phyloP scores from a whole-genome alignment of 148 eudicot species.

The Cornus kousa region DNA sequence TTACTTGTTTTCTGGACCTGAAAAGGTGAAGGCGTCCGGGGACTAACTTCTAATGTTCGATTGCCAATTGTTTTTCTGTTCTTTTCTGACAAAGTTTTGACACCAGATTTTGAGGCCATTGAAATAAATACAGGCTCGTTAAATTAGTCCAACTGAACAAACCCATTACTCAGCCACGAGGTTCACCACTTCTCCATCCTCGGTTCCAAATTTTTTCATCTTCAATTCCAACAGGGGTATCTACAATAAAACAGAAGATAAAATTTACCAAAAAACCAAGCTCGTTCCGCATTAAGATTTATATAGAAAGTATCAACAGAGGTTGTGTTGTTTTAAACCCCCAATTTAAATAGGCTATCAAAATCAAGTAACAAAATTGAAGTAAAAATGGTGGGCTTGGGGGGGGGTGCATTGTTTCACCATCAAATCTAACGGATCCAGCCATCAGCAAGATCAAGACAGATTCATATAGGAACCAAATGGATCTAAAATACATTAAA shows the following conservation, averaged over 20 bases:
- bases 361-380: not conserved
- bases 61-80: constrained; percentile 31
- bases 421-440: not conserved
- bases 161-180: constrained; percentile 29
- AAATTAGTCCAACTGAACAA: constrained; percentile 22
- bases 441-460: not conserved
- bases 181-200: constrained; percentile 16
- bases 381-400: not conserved
- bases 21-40: constrained; percentile 28
- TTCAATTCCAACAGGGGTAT: constrained; percentile 26
- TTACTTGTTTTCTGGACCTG: constrained; percentile 30
- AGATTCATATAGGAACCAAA: not conserved
- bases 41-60: constrained; percentile 29
- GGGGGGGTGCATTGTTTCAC: not conserved
- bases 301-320: not conserved
- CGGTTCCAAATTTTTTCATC: constrained; percentile 22
- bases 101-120: constrained; percentile 60
- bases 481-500: constrained; percentile 2
- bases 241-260: constrained; percentile 22
- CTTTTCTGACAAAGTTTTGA: constrained; percentile 34
- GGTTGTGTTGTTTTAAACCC: not conserved
- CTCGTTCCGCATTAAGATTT: not conserved
- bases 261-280: not conserved
- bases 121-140: constrained; percentile 7
- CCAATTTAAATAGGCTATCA: not conserved